These are phyloP conservation scores for Pilobolus umbonatus DNA, from an alignment of 192 early-diverging fungal genomes.

Conservation along the genomic window DNA sequence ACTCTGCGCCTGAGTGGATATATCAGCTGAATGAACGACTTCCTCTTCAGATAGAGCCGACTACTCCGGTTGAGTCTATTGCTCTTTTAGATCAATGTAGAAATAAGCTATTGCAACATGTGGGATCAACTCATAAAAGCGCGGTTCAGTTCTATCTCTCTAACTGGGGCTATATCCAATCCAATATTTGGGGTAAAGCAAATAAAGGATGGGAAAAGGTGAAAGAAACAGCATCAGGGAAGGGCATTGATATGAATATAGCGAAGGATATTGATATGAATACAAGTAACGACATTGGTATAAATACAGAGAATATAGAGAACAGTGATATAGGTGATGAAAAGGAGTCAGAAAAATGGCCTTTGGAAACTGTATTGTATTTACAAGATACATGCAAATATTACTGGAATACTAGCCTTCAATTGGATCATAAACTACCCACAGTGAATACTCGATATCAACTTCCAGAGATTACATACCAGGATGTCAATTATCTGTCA, in stretches of 20 bases:
- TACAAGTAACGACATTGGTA: neutral
- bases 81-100: conserved; percentile 7
- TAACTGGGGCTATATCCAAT: conserved; percentile 35
- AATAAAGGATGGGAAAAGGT: conserved; percentile 9
- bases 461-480: conserved; percentile 19
- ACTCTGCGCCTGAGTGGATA: conserved; percentile 20
- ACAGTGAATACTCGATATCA: conserved; percentile 11
- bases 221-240: neutral
- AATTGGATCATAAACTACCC: neutral
- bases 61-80: neutral
- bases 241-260: neutral
- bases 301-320: neutral
- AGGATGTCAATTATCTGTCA: conserved; percentile 29
- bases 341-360: conserved; percentile 5
- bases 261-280: neutral
- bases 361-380: conserved; percentile 8
- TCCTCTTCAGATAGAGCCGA: neutral
- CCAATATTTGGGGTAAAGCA: conserved; percentile 9
- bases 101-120: conserved; percentile 15
- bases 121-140: neutral
- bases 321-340: too few relatives aligned
- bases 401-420: conserved; percentile 29
- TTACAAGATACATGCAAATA: conserved; percentile 16
- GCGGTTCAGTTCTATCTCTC: conserved; percentile 24
- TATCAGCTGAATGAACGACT: conserved; percentile 13